phyloP scores from a whole-genome alignment of 441 rosid species.

The Capsella rubella region DNA sequence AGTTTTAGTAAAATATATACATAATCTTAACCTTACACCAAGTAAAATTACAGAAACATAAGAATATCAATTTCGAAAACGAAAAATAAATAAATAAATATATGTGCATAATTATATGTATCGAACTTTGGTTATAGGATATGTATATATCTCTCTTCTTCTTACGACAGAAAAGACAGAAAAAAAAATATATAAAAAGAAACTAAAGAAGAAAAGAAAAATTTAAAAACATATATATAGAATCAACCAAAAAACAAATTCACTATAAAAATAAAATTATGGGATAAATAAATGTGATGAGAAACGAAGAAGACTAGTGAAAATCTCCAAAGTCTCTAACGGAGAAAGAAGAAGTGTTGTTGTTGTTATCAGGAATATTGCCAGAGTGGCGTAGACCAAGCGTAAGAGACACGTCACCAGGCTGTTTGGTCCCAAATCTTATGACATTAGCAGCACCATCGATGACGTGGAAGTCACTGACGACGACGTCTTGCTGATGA shows the following conservation, averaged over 20 bases:
- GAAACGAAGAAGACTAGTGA: constrained; percentile 47
- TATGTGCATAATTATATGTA: neutral
- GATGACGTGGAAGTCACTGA: constrained; percentile 62
- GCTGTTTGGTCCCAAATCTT: constrained; percentile 78
- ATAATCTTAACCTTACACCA: neutral
- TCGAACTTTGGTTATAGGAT: constrained; percentile 12
- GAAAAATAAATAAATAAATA: neutral
- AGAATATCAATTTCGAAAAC: neutral
- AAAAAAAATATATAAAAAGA: neutral
- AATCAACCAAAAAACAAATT: neutral
- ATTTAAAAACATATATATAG: constrained; percentile 10
- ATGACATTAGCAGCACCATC: constrained; percentile 52
- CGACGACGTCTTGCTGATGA: constrained; percentile 45
- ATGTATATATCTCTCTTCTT: constrained; percentile 35
- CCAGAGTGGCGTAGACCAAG: constrained; percentile 95
- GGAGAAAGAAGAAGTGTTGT: constrained; percentile 56
- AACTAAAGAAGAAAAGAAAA: neutral
- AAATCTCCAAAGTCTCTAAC: constrained; percentile 81
- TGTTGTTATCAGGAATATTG: constrained; percentile 72
- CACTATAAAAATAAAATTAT: constrained; percentile 17
- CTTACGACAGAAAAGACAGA: constrained; percentile 32
- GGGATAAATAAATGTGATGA: constrained; percentile 27
- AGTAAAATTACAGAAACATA: neutral
- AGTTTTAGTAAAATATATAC: neutral
- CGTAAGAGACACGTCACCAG: constrained; percentile 94